These are phyloP conservation scores for Colletotrichum limetticola DNA, from an alignment of 2,329 filamentous ascomycete species.

Conservation along the genomic window DNA sequence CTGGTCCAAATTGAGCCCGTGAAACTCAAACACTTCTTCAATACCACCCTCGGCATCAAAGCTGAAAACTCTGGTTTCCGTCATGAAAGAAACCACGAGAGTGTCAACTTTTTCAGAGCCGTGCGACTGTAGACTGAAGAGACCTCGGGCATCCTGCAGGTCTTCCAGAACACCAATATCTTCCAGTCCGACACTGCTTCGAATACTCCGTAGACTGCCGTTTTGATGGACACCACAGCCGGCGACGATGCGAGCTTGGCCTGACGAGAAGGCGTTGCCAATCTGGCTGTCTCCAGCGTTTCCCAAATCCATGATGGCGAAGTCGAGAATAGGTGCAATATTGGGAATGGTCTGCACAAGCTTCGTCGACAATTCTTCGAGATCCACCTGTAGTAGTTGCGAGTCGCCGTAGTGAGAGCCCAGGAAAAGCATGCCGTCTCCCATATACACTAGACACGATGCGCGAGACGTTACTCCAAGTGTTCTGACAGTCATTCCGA, in stretches of 20 bases:
- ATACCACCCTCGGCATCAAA: conserved; percentile 82
- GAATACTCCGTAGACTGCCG: conserved; percentile 87
- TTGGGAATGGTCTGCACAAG: conserved; percentile 83
- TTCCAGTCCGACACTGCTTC: conserved; percentile 93
- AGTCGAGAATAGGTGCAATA: conserved; percentile 92
- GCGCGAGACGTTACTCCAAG: conserved; percentile 78
- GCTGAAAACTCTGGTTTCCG: conserved; percentile 84
- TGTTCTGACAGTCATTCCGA: conserved; percentile 75
- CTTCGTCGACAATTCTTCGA: conserved; percentile 59
- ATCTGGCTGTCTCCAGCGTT: conserved; percentile 80
- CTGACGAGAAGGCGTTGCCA: conserved; percentile 92
- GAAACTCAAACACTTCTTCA: conserved; percentile 84
- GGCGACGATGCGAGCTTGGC: conserved; percentile 92
- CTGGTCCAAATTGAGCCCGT: conserved; percentile 74
- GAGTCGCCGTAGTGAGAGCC: conserved; percentile 95
- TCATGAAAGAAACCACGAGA: conserved; percentile 82
- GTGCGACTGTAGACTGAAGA: conserved; percentile 74
- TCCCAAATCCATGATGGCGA: conserved; percentile 95
- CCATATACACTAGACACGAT: conserved; percentile 81
- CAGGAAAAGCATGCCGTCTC: conserved; percentile 79
- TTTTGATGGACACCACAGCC: conserved; percentile 92
- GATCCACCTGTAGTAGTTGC: conserved; percentile 75
- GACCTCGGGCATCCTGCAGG: conserved; percentile 76
- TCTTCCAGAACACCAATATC: conserved; percentile 86
- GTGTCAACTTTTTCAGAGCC: conserved; percentile 69